These are phyloP conservation scores for Bruguiera gymnorhiza DNA, from an alignment of 345 rosid species.

Conservation along the genomic window DNA sequence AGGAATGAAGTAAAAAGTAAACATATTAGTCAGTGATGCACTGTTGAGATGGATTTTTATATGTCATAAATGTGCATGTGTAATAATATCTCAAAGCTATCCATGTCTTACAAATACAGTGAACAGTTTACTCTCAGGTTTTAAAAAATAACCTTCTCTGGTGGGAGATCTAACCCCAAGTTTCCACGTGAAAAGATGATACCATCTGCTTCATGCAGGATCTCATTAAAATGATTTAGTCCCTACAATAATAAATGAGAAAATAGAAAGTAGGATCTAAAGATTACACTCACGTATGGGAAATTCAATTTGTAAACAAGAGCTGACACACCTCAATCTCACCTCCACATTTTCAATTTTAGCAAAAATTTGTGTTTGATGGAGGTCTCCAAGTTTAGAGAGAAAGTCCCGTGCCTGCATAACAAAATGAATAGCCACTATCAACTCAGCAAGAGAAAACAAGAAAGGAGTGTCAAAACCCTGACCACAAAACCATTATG, in stretches of 20 bases:
- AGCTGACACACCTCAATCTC: neutral
- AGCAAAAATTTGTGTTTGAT: constrained; percentile 61
- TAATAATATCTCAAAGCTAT: too few relatives aligned
- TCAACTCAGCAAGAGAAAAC: neutral
- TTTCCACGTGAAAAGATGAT: constrained; percentile 67
- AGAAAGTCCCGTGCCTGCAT: constrained; percentile 61
- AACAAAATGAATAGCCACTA: constrained; percentile 7
- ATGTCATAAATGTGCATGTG: too few relatives aligned
- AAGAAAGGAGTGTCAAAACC: constrained; percentile 5
- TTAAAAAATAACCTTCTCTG: constrained; percentile 55
- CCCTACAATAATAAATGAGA: constrained; percentile 36
- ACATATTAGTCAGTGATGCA: too few relatives aligned
- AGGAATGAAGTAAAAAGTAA: too few relatives aligned
- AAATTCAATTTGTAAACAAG: neutral
- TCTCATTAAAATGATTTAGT: constrained; percentile 64
- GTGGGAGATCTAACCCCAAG: constrained; percentile 70
- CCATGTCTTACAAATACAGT: neutral
- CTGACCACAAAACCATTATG: neutral
- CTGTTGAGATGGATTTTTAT: too few relatives aligned
- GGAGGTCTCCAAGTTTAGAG: constrained; percentile 45
- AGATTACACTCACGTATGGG: constrained; percentile 7
- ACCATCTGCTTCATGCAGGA: constrained; percentile 67
- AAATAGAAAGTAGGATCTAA: constrained; percentile 2
- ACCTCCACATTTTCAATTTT: constrained; percentile 74
- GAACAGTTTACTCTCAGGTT: neutral